phyloP scores from a whole-genome alignment of 2,329 filamentous ascomycete species.

The Epichloe festucae region DNA sequence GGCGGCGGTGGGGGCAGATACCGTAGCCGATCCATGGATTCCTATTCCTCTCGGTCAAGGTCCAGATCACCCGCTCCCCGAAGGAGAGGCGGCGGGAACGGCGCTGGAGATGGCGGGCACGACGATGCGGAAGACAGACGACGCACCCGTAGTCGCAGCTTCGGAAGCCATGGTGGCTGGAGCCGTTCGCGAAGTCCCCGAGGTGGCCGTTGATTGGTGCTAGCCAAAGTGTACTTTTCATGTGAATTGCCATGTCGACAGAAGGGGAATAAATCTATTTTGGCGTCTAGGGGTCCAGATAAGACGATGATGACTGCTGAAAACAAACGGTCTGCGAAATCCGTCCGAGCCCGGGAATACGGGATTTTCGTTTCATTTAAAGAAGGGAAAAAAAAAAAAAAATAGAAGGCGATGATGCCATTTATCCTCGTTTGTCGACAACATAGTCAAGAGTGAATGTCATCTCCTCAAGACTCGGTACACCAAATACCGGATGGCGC shows the following conservation, averaged over 20 bases:
- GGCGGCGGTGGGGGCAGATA: constrained; percentile 25
- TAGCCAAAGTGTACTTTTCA: not conserved
- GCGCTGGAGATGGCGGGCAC: constrained; percentile 17
- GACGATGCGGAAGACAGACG: constrained; percentile 15
- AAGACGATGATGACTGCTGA: no score
- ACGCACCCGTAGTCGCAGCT: constrained; percentile 37
- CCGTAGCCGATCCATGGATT: constrained; percentile 31
- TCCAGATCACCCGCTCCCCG: constrained; percentile 25
- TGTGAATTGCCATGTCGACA: not conserved
- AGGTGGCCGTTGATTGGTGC: constrained; percentile 17
- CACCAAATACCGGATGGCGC: no score
- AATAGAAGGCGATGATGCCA: not conserved
- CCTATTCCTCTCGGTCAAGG: constrained; percentile 36
- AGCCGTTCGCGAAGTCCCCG: constrained; percentile 28
- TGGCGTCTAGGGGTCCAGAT: not conserved
- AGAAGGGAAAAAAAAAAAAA: not conserved
- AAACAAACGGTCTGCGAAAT: not conserved
- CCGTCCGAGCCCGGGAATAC: not conserved
- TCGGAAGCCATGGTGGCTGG: constrained; percentile 27
- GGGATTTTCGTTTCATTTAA: no score
- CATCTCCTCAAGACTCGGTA: no score
- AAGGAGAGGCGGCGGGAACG: constrained; percentile 18
- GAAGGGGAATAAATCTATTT: not conserved
- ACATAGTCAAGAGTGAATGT: no score
- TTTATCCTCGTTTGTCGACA: no score